phyloP scores from a whole-genome alignment of 306 rosid species.

The Vigna angularis region DNA sequence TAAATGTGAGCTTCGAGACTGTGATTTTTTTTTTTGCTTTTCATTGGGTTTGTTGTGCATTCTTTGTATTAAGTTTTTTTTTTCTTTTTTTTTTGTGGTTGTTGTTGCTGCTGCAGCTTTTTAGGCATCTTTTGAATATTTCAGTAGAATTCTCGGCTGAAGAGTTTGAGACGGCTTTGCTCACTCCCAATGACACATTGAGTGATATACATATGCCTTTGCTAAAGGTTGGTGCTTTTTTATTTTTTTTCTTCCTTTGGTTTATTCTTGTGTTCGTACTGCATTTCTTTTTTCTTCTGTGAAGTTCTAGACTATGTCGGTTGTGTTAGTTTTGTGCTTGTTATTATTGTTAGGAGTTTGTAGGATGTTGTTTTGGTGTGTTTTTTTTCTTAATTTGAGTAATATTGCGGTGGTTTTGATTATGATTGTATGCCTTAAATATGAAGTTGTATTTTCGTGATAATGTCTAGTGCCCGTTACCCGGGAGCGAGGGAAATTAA shows the following conservation, averaged over 20 bases:
- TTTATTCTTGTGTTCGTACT: background rate
- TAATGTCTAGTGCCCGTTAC: background rate
- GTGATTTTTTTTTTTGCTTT: constrained; percentile 10
- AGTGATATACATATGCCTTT: constrained; percentile 86
- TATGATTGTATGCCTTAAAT: background rate
- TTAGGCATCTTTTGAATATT: constrained; percentile 80
- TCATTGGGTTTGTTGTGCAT: constrained; percentile 20
- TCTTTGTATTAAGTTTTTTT: constrained; percentile 33
- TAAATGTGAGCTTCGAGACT: constrained; percentile 73
- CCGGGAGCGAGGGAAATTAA: background rate
- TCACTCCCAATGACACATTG: constrained; percentile 85
- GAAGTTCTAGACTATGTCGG: background rate
- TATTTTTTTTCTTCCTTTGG: background rate
- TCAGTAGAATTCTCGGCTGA: constrained; percentile 82
- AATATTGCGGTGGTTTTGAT: constrained; percentile 8
- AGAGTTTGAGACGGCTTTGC: constrained; percentile 93
- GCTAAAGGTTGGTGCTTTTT: constrained; percentile 80
- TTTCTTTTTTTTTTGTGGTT: background rate
- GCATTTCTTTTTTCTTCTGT: constrained; percentile 31
- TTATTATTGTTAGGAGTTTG: constrained; percentile 18
- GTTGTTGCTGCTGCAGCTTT: constrained; percentile 57
- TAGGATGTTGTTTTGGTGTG: constrained; percentile 19
- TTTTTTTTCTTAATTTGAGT: background rate
- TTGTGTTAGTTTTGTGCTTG: constrained; percentile 25
- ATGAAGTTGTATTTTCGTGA: constrained; percentile 25